phyloP scores from a whole-genome alignment of 2,329 filamentous ascomycete genomes.

The Colletotrichum magnum region DNA sequence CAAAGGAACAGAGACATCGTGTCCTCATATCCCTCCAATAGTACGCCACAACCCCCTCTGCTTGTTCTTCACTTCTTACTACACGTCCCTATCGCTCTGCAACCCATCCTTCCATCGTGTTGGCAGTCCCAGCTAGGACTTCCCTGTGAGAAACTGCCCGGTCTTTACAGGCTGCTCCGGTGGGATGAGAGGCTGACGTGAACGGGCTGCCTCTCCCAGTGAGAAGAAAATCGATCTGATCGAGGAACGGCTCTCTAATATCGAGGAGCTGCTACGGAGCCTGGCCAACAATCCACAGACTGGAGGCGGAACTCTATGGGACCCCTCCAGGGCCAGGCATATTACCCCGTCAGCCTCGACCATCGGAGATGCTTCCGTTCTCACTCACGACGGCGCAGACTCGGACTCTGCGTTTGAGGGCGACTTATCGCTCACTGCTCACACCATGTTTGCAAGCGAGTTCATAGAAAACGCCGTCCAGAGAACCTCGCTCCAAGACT shows the following conservation, averaged over 20 bases:
- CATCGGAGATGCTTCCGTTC: constrained; percentile 36
- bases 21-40: constrained; percentile 74
- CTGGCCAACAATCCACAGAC: constrained; percentile 49
- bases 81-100: not conserved
- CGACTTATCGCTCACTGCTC: constrained; percentile 63
- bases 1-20: constrained; percentile 68
- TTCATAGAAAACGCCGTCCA: constrained; percentile 68
- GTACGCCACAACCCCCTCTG: constrained; percentile 54
- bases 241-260: constrained; percentile 59
- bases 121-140: no score
- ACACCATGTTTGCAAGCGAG: constrained; percentile 68
- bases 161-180: no score
- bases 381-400: constrained; percentile 54
- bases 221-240: constrained; percentile 68
- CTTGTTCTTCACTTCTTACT: not conserved
- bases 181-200: no score
- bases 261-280: constrained; percentile 59
- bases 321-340: constrained; percentile 38
- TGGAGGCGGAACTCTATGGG: constrained; percentile 26
- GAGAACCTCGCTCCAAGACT: constrained; percentile 60
- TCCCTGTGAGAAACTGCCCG: no score
- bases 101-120: no score
- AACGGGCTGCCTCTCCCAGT: constrained; percentile 49
- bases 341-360: constrained; percentile 43
- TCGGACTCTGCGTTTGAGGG: constrained; percentile 61